These are phyloP conservation scores for Aspergillus pseudoterreus DNA, from an alignment of 2,329 filamentous ascomycete genomes.

Conservation along the genomic window DNA sequence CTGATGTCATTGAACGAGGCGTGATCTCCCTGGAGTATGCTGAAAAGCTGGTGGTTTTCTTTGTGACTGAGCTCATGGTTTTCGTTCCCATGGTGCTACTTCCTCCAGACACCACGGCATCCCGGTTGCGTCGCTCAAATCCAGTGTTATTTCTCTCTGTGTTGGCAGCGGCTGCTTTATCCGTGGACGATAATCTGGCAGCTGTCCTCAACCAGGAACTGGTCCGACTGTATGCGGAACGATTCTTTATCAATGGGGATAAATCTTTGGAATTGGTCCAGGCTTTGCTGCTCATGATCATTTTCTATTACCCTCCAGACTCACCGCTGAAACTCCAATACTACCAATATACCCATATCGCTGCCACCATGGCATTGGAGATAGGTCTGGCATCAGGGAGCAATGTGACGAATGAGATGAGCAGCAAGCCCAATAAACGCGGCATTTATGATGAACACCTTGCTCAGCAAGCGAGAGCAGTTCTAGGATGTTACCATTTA, in stretches of 20 bases:
- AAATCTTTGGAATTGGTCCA: slow-evolving; percentile 53
- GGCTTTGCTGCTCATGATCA: slow-evolving; percentile 46
- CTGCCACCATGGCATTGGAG: slow-evolving; percentile 49
- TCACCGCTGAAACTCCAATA: slow-evolving; percentile 48
- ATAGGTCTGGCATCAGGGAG: slow-evolving; percentile 36
- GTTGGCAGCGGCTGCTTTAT: slow-evolving; percentile 62
- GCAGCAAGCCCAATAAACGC: slow-evolving; percentile 9
- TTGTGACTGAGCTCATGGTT: slow-evolving; percentile 25
- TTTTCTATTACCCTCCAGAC: slow-evolving; percentile 50
- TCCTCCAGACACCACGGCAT: slow-evolving; percentile 25
- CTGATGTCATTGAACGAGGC: slow-evolving; percentile 31
- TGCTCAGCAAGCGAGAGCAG: slow-evolving; percentile 32
- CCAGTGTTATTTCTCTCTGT: slow-evolving; percentile 69
- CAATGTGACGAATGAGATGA: slow-evolving; percentile 19
- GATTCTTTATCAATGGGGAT: slow-evolving; percentile 47
- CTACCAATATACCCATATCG: slow-evolving; percentile 52
- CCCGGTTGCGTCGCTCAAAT: slow-evolving; percentile 39
- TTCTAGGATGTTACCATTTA: slow-evolving; percentile 33
- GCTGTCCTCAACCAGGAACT: slow-evolving; percentile 47
- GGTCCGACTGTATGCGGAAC: slow-evolving; percentile 46
- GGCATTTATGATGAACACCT: slow-evolving; percentile 25
- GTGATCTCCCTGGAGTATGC: slow-evolving; percentile 30
- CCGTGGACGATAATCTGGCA: slow-evolving; percentile 46
- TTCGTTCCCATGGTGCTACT: slow-evolving; percentile 31
- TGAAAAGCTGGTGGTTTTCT: slow-evolving; percentile 29